Base-by-base conservation (phyloP, 352 stramenopile species). In the Hyaloperonospora brassicae region DNA sequence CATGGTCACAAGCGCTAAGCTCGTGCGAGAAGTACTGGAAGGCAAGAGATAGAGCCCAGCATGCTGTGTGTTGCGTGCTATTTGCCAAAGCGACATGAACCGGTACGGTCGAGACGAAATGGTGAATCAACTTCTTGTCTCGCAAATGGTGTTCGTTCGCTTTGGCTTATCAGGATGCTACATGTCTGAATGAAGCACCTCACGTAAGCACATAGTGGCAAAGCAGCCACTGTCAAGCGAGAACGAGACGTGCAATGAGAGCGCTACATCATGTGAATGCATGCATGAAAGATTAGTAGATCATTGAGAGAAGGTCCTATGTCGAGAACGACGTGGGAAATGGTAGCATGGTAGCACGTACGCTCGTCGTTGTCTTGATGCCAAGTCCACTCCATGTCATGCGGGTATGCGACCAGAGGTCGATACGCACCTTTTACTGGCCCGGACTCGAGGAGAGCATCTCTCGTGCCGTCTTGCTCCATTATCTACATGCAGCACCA, bases 1-100 rank as follows among this genome's bases (percentile, higher is more conserved):
- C 62, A 96, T 96, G 86, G 86, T 96, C 66, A 96, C 86, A 35
- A 84, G 86, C 25, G 86, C 86, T 27, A 96, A 96, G 72, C 77
- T 96, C 42, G 75, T 96, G 57, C 86, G 87, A 47, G 77, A 94
- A 56, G 79, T 79, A 56, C 72, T 95, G 9, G 80, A 88, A 52
- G 68, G 85, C 56, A 65, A 62, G 42, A 71, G 71, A 47, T 76
- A 76, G 55, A 67, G 17, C 43, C 39, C 8, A 21, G 39, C 27
- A 31, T 31, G 27, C 27, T 31, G 27, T 7, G 3, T 31, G 27
- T 31, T 31, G 27, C 7, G n/a, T 7, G 27, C 27, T 31, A 7
- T 31, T 3, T 31, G n/a, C 27, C 27, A n/a, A n/a, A n/a, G n/a
- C n/a, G n/a, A n/a, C 27, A 31, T 31, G 27, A 31, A 31, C 27